Evolutionary conservation across 1,284 basidiomycete species (phyloP).

Genomic region (Ustilago nuda): DNA sequence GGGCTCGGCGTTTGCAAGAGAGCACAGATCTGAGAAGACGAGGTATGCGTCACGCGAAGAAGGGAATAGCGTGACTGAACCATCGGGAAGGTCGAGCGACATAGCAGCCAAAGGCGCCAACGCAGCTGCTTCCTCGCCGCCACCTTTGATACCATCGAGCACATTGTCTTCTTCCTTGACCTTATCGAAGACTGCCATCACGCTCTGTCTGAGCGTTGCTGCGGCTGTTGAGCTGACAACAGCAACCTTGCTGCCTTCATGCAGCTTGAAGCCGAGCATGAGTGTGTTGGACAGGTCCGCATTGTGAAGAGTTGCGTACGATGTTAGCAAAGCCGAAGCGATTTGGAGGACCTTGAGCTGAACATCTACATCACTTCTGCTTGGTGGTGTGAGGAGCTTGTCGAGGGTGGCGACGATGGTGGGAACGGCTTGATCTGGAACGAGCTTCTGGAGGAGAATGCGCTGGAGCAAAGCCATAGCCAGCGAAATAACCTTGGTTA

Average conservation of each 20-base stretch:
- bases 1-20: constrained; percentile 72
- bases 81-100: constrained; percentile 59
- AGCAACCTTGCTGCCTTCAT: constrained; percentile 87
- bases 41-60: constrained; percentile 90
- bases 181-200: constrained; percentile 98
- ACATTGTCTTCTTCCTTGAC: constrained; percentile 80
- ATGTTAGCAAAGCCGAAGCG: constrained; percentile 59
- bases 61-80: constrained; percentile 74
- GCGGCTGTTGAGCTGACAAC: constrained; percentile 98
- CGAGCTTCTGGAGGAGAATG: constrained; percentile 85
- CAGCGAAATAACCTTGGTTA: constrained; percentile 91
- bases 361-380: constrained; percentile 62
- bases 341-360: constrained; percentile 68
- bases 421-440: constrained; percentile 40
- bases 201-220: constrained; percentile 91
- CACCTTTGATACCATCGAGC: constrained; percentile 60
- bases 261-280: constrained; percentile 89
- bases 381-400: constrained; percentile 52
- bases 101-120: constrained; percentile 61
- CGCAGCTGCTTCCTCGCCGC: constrained; percentile 64
- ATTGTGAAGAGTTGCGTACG: constrained; percentile 60
- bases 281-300: constrained; percentile 73
- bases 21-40: constrained; percentile 63
- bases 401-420: constrained; percentile 54
- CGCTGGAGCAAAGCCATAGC: constrained; percentile 91